Percentiles rank a stretch among this genome's conserved stretches.
Evolutionary conservation across 257 asterid genomes (phyloP).

Genomic region (Lycium barbarum): DNA sequence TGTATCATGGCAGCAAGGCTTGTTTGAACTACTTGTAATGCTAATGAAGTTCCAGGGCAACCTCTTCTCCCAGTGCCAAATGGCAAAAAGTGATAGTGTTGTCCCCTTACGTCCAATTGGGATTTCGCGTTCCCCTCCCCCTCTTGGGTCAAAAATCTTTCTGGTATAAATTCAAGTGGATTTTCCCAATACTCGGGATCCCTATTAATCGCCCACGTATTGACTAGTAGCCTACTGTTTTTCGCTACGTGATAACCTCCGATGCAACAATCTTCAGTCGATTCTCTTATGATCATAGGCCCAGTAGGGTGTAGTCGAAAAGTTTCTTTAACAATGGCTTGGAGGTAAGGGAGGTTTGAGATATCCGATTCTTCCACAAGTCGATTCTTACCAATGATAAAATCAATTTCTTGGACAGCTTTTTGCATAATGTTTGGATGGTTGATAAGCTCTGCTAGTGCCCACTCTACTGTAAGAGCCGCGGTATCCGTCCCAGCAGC

Average conservation of each 20-base stretch:
- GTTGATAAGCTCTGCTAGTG: slow-evolving; percentile 75
- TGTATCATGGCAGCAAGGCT: slow-evolving; percentile 72
- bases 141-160: slow-evolving; percentile 54
- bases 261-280: slow-evolving; percentile 58
- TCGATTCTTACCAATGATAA: slow-evolving; percentile 45
- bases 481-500: slow-evolving; percentile 84
- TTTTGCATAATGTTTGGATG: slow-evolving; percentile 59
- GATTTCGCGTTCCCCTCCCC: neutral
- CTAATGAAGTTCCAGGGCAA: slow-evolving; percentile 80
- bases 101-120: slow-evolving; percentile 77
- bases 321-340: slow-evolving; percentile 77
- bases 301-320: slow-evolving; percentile 80
- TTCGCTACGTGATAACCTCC: slow-evolving; percentile 58
- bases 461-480: slow-evolving; percentile 84
- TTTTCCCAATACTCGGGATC: slow-evolving; percentile 70
- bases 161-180: slow-evolving; percentile 67
- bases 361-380: slow-evolving; percentile 69
- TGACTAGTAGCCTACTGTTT: slow-evolving; percentile 61
- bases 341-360: slow-evolving; percentile 64
- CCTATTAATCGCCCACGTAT: slow-evolving; percentile 74
- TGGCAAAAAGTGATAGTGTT: slow-evolving; percentile 66
- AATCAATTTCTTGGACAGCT: slow-evolving; percentile 62
- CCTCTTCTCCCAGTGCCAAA: slow-evolving; percentile 79
- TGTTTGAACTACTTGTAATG: slow-evolving; percentile 66
- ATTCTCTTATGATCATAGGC: slow-evolving; percentile 60